These are phyloP conservation scores for Phaeophleospora eucalypticola DNA, from an alignment of 2,329 filamentous ascomycete genomes.

Conservation along the genomic window DNA sequence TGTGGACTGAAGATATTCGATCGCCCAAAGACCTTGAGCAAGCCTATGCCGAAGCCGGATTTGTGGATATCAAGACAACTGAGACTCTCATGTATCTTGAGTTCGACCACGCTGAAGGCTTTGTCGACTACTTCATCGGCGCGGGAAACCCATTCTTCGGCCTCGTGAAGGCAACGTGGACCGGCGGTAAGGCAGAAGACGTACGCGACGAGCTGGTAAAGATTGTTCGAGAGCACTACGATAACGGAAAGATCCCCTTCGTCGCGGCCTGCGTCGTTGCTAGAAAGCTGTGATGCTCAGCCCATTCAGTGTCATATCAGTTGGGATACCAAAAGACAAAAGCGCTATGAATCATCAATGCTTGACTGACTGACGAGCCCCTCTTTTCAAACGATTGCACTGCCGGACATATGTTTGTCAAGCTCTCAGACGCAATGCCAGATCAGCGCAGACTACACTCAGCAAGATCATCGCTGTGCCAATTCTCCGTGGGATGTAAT, in stretches of 20 bases:
- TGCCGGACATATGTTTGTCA: no score
- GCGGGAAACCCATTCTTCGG: conserved; percentile 9
- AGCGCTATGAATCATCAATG: no score
- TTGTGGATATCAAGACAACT: conserved; percentile 5
- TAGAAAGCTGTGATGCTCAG: conserved; percentile 6
- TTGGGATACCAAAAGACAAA: no score
- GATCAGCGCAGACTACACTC: no score
- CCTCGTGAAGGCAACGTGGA: conserved; percentile 7
- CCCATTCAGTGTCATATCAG: no score
- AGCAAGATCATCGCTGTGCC: no score
- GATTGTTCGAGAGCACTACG: conserved; percentile 8
- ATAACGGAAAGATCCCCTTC: conserved; percentile 6
- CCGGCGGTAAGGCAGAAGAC: conserved; percentile 3
- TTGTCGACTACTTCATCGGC: conserved; percentile 8
- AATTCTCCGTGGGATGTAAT: no score
- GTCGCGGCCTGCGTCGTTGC: conserved; percentile 4
- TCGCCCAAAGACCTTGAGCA: conserved; percentile 5
- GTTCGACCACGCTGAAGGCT: conserved; percentile 11
- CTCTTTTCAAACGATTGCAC: no score
- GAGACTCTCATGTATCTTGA: conserved; percentile 4
- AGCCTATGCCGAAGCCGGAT: conserved; percentile 5
- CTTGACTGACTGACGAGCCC: no score
- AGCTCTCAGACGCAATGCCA: no score
- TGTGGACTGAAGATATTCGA: no score
- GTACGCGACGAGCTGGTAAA: conserved; percentile 9